phyloP scores from a whole-genome alignment of 176 grass and related monocot genomes.

The Poa annua region DNA sequence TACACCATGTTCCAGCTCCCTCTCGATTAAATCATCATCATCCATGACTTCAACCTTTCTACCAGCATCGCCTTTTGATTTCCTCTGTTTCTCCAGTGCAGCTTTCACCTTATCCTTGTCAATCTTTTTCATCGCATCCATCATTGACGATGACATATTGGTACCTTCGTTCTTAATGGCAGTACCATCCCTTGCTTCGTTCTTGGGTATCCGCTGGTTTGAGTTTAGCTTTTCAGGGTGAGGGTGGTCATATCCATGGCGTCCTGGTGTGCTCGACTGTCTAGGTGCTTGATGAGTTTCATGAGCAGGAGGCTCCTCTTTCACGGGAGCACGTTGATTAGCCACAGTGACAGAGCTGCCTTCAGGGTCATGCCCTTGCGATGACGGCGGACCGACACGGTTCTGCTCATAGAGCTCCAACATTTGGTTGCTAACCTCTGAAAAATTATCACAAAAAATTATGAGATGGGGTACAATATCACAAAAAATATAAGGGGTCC shows the following conservation, averaged over 20 bases:
- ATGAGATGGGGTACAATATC: background rate
- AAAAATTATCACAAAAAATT: constrained; percentile 24
- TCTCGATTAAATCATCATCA: constrained; percentile 88
- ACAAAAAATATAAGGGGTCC: constrained; percentile 18
- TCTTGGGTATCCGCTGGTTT: constrained; percentile 43
- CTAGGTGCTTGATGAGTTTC: constrained; percentile 46
- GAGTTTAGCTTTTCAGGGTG: constrained; percentile 59
- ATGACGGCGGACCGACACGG: constrained; percentile 43
- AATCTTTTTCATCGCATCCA: constrained; percentile 78
- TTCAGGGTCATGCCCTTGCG: constrained; percentile 73
- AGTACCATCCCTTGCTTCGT: constrained; percentile 39
- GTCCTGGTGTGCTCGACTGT: constrained; percentile 11
- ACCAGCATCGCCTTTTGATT: constrained; percentile 59
- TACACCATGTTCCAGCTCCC: constrained; percentile 82
- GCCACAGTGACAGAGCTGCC: constrained; percentile 67
- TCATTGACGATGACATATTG: constrained; percentile 55
- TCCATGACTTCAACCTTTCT: constrained; percentile 61
- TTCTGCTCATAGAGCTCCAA: constrained; percentile 86
- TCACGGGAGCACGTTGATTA: constrained; percentile 53
- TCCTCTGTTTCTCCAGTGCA: constrained; percentile 71
- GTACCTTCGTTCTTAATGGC: constrained; percentile 46
- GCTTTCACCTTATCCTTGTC: constrained; percentile 87
- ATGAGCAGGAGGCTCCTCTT: constrained; percentile 56
- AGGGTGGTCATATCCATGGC: constrained; percentile 41
- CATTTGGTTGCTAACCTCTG: constrained; percentile 95